A percentile compares a stretch with the other conserved stretches of the same genome.
These are phyloP conservation scores for Nelumbo lutea DNA, from an alignment of 164 flowering plant genomes.

Conservation along the genomic window DNA sequence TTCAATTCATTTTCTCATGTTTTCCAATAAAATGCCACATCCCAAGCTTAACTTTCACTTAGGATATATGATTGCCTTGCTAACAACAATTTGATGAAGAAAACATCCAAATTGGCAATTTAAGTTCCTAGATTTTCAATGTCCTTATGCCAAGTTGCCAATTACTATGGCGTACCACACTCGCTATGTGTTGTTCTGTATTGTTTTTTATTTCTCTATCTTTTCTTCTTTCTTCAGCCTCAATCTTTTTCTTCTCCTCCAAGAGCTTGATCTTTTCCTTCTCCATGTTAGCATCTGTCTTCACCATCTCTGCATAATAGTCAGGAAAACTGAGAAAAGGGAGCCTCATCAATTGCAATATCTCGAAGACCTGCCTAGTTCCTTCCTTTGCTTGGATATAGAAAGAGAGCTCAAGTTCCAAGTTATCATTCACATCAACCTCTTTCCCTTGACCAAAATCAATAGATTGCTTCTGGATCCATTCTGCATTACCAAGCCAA, in stretches of 20 bases:
- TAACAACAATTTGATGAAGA: too few relatives aligned
- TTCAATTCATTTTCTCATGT: too few relatives aligned
- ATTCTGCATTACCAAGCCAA: slow-evolving; percentile 74
- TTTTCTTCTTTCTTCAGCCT: slow-evolving; percentile 78
- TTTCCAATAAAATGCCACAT: too few relatives aligned
- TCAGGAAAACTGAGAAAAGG: slow-evolving; percentile 89
- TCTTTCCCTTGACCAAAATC: slow-evolving; percentile 50
- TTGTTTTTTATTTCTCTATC: slow-evolving; percentile 40
- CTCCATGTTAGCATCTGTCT: slow-evolving; percentile 79
- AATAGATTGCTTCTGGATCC: slow-evolving; percentile 66
- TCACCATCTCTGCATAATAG: slow-evolving; percentile 95
- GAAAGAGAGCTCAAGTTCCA: slow-evolving; percentile 70
- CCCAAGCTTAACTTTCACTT: too few relatives aligned
- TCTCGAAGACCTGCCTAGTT: slow-evolving; percentile 57
- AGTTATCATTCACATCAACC: slow-evolving; percentile 87
- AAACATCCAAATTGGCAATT: too few relatives aligned
- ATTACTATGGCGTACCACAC: too few relatives aligned
- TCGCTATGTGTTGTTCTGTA: too few relatives aligned
- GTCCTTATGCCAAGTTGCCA: too few relatives aligned
- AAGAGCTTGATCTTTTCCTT: slow-evolving; percentile 62
- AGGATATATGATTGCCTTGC: too few relatives aligned
- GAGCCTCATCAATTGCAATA: slow-evolving; percentile 59
- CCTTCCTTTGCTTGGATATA: slow-evolving; percentile 85
- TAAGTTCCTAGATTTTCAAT: too few relatives aligned
- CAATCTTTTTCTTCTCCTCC: slow-evolving; percentile 24